Conservation (phyloP, 1,284 basidiomycete genomes). For the Trichosporon sp. region DNA sequence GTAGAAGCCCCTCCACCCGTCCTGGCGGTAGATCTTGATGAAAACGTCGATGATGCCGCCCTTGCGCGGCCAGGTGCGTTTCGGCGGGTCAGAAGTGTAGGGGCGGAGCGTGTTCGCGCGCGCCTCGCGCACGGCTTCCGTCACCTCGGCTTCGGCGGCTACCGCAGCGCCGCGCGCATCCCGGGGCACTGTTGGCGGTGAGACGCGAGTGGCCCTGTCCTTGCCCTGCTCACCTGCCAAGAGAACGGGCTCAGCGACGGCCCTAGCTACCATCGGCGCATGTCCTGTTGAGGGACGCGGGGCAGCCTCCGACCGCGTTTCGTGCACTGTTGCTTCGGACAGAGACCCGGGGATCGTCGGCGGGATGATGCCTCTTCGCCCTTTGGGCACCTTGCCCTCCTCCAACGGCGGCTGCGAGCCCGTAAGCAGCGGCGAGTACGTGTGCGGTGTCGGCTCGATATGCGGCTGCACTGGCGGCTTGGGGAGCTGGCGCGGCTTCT, state of each 20-base stretch:
- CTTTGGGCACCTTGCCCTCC: not conserved
- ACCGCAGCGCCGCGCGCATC: not conserved
- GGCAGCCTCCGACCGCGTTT: not conserved
- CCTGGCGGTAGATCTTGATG: constrained; percentile 70
- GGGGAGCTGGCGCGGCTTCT: constrained; percentile 5
- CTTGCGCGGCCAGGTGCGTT: constrained; percentile 20
- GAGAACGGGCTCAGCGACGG: too few relatives aligned
- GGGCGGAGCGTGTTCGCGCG: constrained; percentile 4
- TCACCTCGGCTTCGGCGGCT: constrained; percentile 1
- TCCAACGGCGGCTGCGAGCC: constrained; percentile 38
- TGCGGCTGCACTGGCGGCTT: constrained; percentile 11
- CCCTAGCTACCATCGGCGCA: not conserved
- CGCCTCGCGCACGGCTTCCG: not conserved
- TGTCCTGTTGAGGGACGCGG: constrained; percentile 3
- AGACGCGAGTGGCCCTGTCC: not conserved
- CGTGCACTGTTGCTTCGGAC: not conserved
- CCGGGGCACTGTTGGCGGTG: not conserved
- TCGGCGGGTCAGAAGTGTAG: not conserved
- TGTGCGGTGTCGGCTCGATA: constrained; percentile 15
- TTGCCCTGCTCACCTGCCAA: not conserved
- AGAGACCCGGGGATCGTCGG: not conserved
- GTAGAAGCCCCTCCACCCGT: constrained; percentile 85
- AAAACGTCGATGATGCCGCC: constrained; percentile 72
- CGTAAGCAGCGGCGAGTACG: constrained; percentile 40
- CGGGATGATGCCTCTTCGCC: not conserved